These are phyloP conservation scores for Fusarium buharicum DNA, from an alignment of 2,329 filamentous ascomycete species.

Conservation along the genomic window DNA sequence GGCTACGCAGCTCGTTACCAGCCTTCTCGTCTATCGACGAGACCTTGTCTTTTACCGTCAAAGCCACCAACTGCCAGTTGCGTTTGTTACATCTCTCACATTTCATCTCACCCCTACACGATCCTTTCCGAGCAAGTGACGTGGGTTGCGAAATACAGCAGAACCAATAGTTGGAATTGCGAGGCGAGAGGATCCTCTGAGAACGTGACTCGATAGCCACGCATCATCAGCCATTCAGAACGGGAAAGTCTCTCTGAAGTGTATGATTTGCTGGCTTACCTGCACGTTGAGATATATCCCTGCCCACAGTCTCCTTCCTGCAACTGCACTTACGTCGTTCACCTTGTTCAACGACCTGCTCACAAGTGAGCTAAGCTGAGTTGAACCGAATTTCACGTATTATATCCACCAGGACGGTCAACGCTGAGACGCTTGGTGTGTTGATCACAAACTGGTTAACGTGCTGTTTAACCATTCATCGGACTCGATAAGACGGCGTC, in stretches of 20 bases:
- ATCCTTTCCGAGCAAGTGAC: constrained; percentile 25
- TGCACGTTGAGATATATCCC: constrained; percentile 37
- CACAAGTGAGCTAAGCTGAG: constrained; percentile 28
- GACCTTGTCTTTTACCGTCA: constrained; percentile 21
- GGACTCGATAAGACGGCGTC: constrained; percentile 18
- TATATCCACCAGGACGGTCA: constrained; percentile 24
- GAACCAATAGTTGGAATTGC: constrained; percentile 39
- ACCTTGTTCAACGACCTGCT: constrained; percentile 34
- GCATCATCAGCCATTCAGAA: constrained; percentile 42
- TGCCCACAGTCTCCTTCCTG: constrained; percentile 32
- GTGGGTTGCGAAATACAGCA: constrained; percentile 29
- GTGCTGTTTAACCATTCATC: constrained; percentile 28
- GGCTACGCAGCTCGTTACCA: constrained; percentile 28
- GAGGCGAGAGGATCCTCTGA: constrained; percentile 38
- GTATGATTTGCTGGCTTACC: constrained; percentile 42
- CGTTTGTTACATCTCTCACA: constrained; percentile 17
- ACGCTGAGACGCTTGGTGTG: constrained; percentile 22
- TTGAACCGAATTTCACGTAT: constrained; percentile 21
- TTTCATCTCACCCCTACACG: constrained; percentile 24
- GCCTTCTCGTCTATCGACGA: constrained; percentile 20
- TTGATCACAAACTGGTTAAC: constrained; percentile 31
- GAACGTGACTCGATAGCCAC: constrained; percentile 40
- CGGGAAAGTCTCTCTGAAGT: constrained; percentile 27
- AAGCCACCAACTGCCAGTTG: constrained; percentile 21
- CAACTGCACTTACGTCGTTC: constrained; percentile 34